Conservation (phyloP, 1,139 yeast species). For the Candida sojae region DNA sequence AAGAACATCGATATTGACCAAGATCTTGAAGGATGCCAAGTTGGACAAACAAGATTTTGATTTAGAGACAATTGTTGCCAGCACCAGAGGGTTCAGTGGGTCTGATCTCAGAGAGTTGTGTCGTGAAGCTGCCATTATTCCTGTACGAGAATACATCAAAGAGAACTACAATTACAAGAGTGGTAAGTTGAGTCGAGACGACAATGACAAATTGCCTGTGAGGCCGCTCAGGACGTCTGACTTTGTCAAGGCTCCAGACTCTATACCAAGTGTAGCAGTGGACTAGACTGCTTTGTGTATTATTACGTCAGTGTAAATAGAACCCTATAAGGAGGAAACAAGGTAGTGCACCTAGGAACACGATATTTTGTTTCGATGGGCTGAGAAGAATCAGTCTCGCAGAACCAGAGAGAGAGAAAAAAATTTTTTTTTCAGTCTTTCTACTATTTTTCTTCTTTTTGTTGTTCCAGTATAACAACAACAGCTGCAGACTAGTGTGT, state of each 20-base stretch:
- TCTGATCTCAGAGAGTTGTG: slow-evolving; percentile 90
- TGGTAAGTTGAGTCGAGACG: slow-evolving; percentile 36
- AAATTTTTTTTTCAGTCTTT: too few relatives aligned
- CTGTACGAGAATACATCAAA: slow-evolving; percentile 83
- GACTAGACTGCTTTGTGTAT: slow-evolving; percentile 20
- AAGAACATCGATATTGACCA: slow-evolving; percentile 65
- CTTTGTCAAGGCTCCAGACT: slow-evolving; percentile 29
- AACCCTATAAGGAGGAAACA: too few relatives aligned
- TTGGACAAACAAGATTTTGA: slow-evolving; percentile 61
- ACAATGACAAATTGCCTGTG: slow-evolving; percentile 32
- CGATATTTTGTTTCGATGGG: too few relatives aligned
- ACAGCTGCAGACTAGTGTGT: background rate
- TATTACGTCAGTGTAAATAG: too few relatives aligned
- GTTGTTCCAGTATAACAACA: too few relatives aligned
- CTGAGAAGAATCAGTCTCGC: too few relatives aligned
- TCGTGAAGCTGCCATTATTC: slow-evolving; percentile 88
- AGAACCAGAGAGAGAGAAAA: too few relatives aligned
- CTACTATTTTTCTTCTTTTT: background rate
- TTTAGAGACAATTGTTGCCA: slow-evolving; percentile 56
- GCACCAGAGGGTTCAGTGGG: slow-evolving; percentile 82
- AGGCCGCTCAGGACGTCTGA: slow-evolving; percentile 50
- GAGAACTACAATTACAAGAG: slow-evolving; percentile 42
- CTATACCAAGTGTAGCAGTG: slow-evolving; percentile 27
- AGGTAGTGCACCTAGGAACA: too few relatives aligned
- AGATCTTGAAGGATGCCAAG: slow-evolving; percentile 66